Percentiles rank a stretch among this genome's conserved stretches.
Conservation (phyloP, 1,139 yeast species). For the Suhomyces panamericanus region DNA sequence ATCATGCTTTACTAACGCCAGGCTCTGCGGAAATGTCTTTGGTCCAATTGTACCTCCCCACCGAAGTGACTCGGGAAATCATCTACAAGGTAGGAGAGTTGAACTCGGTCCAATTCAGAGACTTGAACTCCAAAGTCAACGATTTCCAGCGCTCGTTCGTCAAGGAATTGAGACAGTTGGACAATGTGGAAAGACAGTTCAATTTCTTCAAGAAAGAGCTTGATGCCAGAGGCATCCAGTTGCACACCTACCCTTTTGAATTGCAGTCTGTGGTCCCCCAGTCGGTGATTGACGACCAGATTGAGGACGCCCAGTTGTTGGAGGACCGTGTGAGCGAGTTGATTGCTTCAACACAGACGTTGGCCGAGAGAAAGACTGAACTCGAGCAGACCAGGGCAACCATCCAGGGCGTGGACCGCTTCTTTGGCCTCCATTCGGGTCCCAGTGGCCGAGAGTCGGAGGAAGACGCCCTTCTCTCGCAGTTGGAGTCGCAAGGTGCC, state of each 20-base stretch:
- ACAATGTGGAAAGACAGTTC: slow-evolving; percentile 67
- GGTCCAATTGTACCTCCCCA: slow-evolving; percentile 70
- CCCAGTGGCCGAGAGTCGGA: slow-evolving; percentile 14
- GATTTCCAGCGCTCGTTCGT: slow-evolving; percentile 76
- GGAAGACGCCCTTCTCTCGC: slow-evolving; percentile 26
- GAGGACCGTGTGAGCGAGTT: slow-evolving; percentile 46
- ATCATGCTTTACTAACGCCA: slow-evolving; percentile 25
- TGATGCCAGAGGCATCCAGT: slow-evolving; percentile 47
- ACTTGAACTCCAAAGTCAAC: slow-evolving; percentile 63
- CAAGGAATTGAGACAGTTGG: slow-evolving; percentile 63
- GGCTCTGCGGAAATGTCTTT: slow-evolving; percentile 80
- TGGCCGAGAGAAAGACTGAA: slow-evolving; percentile 37
- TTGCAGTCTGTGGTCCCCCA: slow-evolving; percentile 44
- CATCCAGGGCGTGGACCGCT: slow-evolving; percentile 64
- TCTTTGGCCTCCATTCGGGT: slow-evolving; percentile 47
- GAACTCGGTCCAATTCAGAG: slow-evolving; percentile 67
- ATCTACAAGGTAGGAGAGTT: slow-evolving; percentile 64
- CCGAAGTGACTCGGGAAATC: slow-evolving; percentile 67
- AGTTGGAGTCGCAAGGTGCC: slow-evolving; percentile 30
- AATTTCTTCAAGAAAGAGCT: slow-evolving; percentile 52
- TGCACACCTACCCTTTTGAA: slow-evolving; percentile 48
- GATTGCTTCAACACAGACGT: slow-evolving; percentile 36
- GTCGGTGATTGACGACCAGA: slow-evolving; percentile 73
- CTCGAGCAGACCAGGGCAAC: slow-evolving; percentile 40
- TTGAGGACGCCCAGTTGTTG: slow-evolving; percentile 59